These are phyloP conservation scores for Trebouxia sp. DNA, from an alignment of 139 green algal species.

Conservation along the genomic window DNA sequence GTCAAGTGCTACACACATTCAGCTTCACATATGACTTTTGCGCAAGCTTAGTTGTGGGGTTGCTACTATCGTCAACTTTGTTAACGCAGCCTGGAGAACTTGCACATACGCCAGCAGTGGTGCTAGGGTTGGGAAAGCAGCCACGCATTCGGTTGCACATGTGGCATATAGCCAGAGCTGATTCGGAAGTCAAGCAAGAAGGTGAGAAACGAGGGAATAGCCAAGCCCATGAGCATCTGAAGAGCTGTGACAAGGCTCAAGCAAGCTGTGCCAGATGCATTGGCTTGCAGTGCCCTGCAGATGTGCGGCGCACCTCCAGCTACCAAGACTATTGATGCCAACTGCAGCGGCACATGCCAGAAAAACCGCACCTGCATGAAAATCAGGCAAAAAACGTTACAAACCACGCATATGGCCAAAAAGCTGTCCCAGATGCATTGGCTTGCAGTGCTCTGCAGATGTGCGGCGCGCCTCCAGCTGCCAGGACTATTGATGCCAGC, in stretches of 20 bases:
- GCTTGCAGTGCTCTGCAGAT: not conserved
- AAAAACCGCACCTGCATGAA: conserved; percentile 62
- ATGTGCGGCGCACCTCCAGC: conserved; percentile 52
- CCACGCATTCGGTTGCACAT: conserved; percentile 9
- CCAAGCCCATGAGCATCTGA: conserved; percentile 51
- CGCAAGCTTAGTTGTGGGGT: too few relatives aligned
- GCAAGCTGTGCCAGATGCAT: conserved; percentile 41
- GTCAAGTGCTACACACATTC: too few relatives aligned
- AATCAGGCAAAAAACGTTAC: too few relatives aligned
- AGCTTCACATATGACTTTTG: too few relatives aligned
- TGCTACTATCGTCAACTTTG: too few relatives aligned
- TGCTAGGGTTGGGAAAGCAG: not conserved
- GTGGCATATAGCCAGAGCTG: not conserved
- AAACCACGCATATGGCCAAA: not conserved
- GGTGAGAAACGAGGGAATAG: conserved; percentile 41
- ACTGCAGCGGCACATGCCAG: conserved; percentile 60
- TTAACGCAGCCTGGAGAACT: too few relatives aligned
- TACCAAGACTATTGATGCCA: conserved; percentile 61
- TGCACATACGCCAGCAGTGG: too few relatives aligned
- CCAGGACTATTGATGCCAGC: conserved; percentile 60
- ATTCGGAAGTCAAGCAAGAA: conserved; percentile 14
- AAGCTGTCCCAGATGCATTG: not conserved
- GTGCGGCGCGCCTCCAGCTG: conserved; percentile 49
- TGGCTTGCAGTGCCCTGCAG: conserved; percentile 44
- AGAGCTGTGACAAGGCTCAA: conserved; percentile 48